Evolutionary conservation across 2,329 filamentous ascomycete genomes (phyloP).

Genomic region (Sclerotinia minor): DNA sequence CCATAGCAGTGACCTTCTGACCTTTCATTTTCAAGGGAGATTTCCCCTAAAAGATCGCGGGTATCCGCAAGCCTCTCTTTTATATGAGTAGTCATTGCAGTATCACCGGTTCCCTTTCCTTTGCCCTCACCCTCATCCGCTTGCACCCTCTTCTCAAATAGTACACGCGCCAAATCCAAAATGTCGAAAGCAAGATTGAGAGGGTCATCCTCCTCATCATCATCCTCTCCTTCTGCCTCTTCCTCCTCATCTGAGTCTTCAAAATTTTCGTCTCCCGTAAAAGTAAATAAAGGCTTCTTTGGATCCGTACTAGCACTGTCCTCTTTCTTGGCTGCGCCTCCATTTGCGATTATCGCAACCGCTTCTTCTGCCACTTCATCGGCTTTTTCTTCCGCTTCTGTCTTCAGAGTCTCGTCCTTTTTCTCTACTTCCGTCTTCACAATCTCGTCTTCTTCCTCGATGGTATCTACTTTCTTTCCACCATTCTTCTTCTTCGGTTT

Average conservation of each 20-base stretch:
- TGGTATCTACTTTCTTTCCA: conserved; percentile 45
- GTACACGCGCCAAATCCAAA: conserved; percentile 73
- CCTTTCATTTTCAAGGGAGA: conserved; percentile 94
- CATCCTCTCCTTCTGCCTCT: conserved; percentile 48
- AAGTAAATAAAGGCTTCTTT: conserved; percentile 84
- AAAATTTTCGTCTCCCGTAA: conserved; percentile 92
- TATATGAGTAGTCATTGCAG: conserved; percentile 55
- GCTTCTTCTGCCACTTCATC: conserved; percentile 51
- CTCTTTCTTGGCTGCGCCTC: conserved; percentile 40
- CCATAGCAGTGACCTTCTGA: conserved; percentile 38
- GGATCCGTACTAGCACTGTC: conserved; percentile 41
- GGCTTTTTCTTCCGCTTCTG: conserved; percentile 45
- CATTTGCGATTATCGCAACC: conserved; percentile 44
- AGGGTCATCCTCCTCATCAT: conserved; percentile 58
- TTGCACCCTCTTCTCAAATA: conserved; percentile 58
- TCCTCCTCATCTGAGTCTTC: conserved; percentile 78
- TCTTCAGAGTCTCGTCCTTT: conserved; percentile 48
- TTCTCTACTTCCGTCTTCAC: conserved; percentile 50
- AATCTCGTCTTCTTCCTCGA: conserved; percentile 56
- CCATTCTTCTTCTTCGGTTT: conserved; percentile 47
- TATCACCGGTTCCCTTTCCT: conserved; percentile 47
- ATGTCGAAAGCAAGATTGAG: conserved; percentile 82
- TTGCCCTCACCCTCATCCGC: conserved; percentile 48
- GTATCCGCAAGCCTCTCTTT: conserved; percentile 81
- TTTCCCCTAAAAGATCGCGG: conserved; percentile 91